These are phyloP conservation scores for Ophiostoma perfectum DNA, from an alignment of 2,329 filamentous ascomycete genomes.

Conservation along the genomic window DNA sequence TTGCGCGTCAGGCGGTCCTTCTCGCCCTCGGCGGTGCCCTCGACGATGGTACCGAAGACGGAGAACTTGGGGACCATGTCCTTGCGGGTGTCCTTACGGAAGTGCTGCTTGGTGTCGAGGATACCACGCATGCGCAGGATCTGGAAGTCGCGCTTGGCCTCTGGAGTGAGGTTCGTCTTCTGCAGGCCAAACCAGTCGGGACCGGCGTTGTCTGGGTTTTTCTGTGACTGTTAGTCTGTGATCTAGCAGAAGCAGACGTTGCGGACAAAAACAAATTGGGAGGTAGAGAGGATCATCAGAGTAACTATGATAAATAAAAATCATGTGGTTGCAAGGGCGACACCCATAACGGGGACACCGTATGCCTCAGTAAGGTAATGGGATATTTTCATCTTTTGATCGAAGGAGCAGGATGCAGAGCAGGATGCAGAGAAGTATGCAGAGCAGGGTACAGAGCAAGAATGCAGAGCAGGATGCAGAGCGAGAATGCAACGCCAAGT, in stretches of 20 bases:
- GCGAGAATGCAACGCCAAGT: not conserved
- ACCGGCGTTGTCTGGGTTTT: slow-evolving; percentile 56
- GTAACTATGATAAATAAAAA: slow-evolving; percentile 65
- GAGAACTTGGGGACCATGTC: slow-evolving; percentile 72
- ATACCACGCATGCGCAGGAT: slow-evolving; percentile 83
- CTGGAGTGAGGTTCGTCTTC: slow-evolving; percentile 73
- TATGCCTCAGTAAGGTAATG: slow-evolving; percentile 64
- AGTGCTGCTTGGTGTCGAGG: slow-evolving; percentile 81
- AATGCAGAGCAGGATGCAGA: too few species aligned
- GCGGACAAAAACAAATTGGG: slow-evolving; percentile 27
- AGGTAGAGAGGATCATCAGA: slow-evolving; percentile 43
- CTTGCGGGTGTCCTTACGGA: slow-evolving; percentile 78
- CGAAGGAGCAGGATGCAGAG: slow-evolving; percentile 29
- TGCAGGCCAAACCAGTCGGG: slow-evolving; percentile 83
- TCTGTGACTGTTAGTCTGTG: not conserved
- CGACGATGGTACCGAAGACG: slow-evolving; percentile 80
- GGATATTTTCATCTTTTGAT: slow-evolving; percentile 70
- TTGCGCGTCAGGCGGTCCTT: slow-evolving; percentile 76
- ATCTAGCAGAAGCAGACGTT: slow-evolving; percentile 8
- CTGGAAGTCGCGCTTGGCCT: slow-evolving; percentile 77
- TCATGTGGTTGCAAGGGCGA: slow-evolving; percentile 58
- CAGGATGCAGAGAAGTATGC: too few species aligned
- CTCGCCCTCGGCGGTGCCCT: slow-evolving; percentile 84
- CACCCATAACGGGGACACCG: slow-evolving; percentile 73
- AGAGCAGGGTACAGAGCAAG: too few species aligned